Percentiles rank a stretch among this genome's conserved stretches.
Evolutionary conservation across 1,284 basidiomycete genomes (phyloP).

Genomic region (Laetiporus sulphureus): DNA sequence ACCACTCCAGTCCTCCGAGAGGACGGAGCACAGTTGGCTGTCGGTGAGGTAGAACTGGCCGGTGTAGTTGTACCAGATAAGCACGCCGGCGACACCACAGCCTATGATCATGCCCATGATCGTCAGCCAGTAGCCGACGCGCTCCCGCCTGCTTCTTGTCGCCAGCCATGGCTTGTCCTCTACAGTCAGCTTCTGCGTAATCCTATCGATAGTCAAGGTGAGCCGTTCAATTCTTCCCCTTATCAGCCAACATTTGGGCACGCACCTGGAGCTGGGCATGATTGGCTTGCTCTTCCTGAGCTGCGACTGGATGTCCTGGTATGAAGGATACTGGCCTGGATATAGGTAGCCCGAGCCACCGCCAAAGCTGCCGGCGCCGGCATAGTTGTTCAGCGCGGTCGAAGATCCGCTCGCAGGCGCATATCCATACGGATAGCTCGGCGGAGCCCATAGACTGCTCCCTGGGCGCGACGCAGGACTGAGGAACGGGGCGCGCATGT

Average conservation of each 20-base stretch:
- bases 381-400: slow-evolving; percentile 15
- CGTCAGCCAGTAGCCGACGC: slow-evolving; percentile 54
- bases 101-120: slow-evolving; percentile 40
- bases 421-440: slow-evolving; percentile 32
- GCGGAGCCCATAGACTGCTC: slow-evolving; percentile 55
- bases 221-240: too few species aligned
- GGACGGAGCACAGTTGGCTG: slow-evolving; percentile 40
- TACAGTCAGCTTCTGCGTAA: slow-evolving; percentile 37
- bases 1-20: slow-evolving; percentile 61
- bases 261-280: slow-evolving; percentile 35
- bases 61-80: slow-evolving; percentile 42
- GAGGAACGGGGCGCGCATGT: slow-evolving; percentile 64
- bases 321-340: slow-evolving; percentile 3
- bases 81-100: slow-evolving; percentile 35
- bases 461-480: slow-evolving; percentile 57
- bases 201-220: too few species aligned
- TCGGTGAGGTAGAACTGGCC: slow-evolving; percentile 32
- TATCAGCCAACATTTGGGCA: too few species aligned
- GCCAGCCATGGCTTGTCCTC: slow-evolving; percentile 61
- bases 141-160: slow-evolving; percentile 41
- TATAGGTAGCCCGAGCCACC: background rate
- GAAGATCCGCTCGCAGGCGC: slow-evolving; percentile 28
- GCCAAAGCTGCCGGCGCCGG: background rate
- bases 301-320: slow-evolving; percentile 8
- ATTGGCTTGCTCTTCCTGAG: slow-evolving; percentile 34